A percentile compares a stretch with the other conserved stretches of the same genome.
These are phyloP conservation scores for Daucus carota DNA, from an alignment of 129 eudicot genomes.

Conservation along the genomic window DH1_v3.0 NC_030385.2:39048501-39049000, in stretches of 20 bases:
- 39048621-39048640: constrained; percentile 23
- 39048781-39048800: constrained; percentile 52
- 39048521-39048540: background rate
- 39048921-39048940: constrained; percentile 53
- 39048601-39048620: constrained; percentile 1
- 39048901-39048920: background rate
- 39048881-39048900: constrained; percentile 9
- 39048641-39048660: constrained; percentile 28
- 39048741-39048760: constrained; percentile 26
- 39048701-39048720: constrained; percentile 53
- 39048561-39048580: background rate
- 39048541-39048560: background rate
- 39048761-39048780: constrained; percentile 41
- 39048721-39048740: constrained; percentile 59
- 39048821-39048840: constrained; percentile 46
- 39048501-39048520: background rate
- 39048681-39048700: constrained; percentile 36
- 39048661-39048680: constrained; percentile 30
- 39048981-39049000: constrained; percentile 9
- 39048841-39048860: constrained; percentile 57
- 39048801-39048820: constrained; percentile 40
- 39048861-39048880: constrained; percentile 11
- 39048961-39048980: background rate
- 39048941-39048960: constrained; percentile 16
- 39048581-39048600: background rate